Conservation (phyloP, 768 basidiomycete species). For the Omphalotus guepiniiformis region DNA sequence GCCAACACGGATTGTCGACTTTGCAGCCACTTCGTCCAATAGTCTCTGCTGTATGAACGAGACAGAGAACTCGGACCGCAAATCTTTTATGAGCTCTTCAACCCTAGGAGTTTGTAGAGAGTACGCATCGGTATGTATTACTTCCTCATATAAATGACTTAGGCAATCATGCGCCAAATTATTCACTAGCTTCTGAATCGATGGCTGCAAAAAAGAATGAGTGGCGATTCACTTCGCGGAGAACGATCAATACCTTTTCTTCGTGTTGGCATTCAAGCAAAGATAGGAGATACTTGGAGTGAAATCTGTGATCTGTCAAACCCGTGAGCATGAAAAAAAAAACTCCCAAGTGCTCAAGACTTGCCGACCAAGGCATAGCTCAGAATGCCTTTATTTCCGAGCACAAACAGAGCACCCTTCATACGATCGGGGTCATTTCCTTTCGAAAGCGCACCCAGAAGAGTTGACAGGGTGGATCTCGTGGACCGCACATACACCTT, state of each 20-base stretch:
- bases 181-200: slow-evolving; percentile 67
- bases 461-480: slow-evolving; percentile 52
- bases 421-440: slow-evolving; percentile 89
- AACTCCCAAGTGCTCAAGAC: slow-evolving; percentile 15
- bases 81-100: slow-evolving; percentile 39
- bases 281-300: slow-evolving; percentile 54
- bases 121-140: slow-evolving; percentile 60
- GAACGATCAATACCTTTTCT: slow-evolving; percentile 61
- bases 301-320: slow-evolving; percentile 48
- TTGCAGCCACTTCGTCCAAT: slow-evolving; percentile 38
- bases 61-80: slow-evolving; percentile 48
- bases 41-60: slow-evolving; percentile 38
- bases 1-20: slow-evolving; percentile 36
- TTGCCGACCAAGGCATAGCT: slow-evolving; percentile 63
- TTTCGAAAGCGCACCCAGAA: slow-evolving; percentile 59
- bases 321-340: background rate
- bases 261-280: slow-evolving; percentile 78
- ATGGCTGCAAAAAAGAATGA: slow-evolving; percentile 43
- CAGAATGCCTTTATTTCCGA: slow-evolving; percentile 66
- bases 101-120: slow-evolving; percentile 43
- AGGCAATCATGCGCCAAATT: slow-evolving; percentile 62
- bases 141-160: slow-evolving; percentile 58
- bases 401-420: slow-evolving; percentile 88
- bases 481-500: slow-evolving; percentile 74
- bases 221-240: background rate